Percentiles rank a stretch among this genome's conserved stretches.
phyloP scores from a whole-genome alignment of 306 rosid genomes.

The Castanea sativa region DNA sequence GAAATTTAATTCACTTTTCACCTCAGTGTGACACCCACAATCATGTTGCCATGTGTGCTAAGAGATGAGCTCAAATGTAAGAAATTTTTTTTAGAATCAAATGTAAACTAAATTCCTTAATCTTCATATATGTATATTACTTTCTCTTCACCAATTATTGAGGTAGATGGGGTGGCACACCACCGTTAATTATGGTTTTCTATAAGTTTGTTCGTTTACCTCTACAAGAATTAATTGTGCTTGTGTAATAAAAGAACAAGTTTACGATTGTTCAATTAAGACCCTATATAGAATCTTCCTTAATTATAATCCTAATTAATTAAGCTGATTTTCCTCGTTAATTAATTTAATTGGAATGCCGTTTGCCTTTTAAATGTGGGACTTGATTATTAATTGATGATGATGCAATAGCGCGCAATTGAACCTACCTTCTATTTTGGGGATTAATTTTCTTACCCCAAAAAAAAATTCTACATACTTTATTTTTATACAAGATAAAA shows the following conservation, averaged over 20 bases:
- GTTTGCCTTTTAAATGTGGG: constrained; percentile 14
- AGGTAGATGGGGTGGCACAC: constrained; percentile 34
- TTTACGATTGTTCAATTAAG: constrained; percentile 16
- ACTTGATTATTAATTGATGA: not conserved
- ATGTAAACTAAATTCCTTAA: not conserved
- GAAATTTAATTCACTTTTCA: not conserved
- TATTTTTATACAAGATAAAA: too few species aligned
- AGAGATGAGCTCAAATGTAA: not conserved
- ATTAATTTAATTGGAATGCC: constrained; percentile 31
- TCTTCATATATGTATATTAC: constrained; percentile 24
- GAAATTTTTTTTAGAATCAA: too few species aligned
- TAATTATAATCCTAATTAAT: constrained; percentile 3
- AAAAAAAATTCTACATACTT: too few species aligned
- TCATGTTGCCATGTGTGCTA: not conserved
- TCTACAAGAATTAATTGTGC: constrained; percentile 39
- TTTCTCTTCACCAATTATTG: constrained; percentile 58
- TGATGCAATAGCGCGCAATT: constrained; percentile 32
- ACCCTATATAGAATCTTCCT: constrained; percentile 34
- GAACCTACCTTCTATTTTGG: constrained; percentile 29
- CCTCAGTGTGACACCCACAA: not conserved
- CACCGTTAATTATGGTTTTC: constrained; percentile 21
- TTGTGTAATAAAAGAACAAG: constrained; percentile 24
- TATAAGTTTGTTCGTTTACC: constrained; percentile 36
- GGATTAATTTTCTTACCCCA: constrained; percentile 37
- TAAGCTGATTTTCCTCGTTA: constrained; percentile 24